Percentiles rank a stretch among this genome's conserved stretches.
Conservation (phyloP, 1,284 basidiomycete genomes). For the Ceratorhiza oryzae-sativae region DNA sequence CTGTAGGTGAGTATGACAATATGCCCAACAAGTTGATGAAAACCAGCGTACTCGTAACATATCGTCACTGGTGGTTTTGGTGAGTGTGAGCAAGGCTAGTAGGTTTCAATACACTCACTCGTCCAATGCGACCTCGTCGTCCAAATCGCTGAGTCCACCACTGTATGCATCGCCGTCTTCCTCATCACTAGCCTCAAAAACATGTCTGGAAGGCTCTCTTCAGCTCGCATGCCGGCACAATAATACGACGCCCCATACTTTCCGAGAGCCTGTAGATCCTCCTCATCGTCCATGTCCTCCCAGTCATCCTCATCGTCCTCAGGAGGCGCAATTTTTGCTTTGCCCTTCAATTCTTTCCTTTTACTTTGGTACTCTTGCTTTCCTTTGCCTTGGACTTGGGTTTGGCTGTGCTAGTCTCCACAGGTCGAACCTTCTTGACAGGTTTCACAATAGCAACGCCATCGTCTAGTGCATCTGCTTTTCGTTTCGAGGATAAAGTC, state of each 20-base stretch:
- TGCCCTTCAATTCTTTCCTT: neutral
- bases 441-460: slow-evolving; percentile 64
- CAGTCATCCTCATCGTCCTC: slow-evolving; percentile 52
- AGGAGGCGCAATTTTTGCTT: slow-evolving; percentile 44
- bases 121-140: slow-evolving; percentile 53
- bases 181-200: slow-evolving; percentile 62
- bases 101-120: neutral
- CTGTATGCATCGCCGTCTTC: slow-evolving; percentile 53
- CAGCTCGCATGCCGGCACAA: slow-evolving; percentile 20
- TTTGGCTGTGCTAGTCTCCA: slow-evolving; percentile 43
- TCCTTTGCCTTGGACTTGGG: slow-evolving; percentile 45
- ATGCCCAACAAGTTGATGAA: slow-evolving; percentile 2
- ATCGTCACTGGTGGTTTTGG: neutral
- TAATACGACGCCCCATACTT: slow-evolving; percentile 37
- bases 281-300: slow-evolving; percentile 67
- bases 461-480: slow-evolving; percentile 61
- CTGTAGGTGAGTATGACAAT: slow-evolving; percentile 36
- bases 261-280: slow-evolving; percentile 42
- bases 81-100: neutral
- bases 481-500: slow-evolving; percentile 66
- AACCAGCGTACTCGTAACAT: slow-evolving; percentile 1
- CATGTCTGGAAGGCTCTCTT: slow-evolving; percentile 50
- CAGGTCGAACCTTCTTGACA: slow-evolving; percentile 55
- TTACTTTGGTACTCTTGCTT: slow-evolving; percentile 27
- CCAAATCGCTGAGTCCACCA: slow-evolving; percentile 50